phyloP scores from a whole-genome alignment of 2,329 filamentous ascomycete genomes.

The Hypoxylon sp. region DNA sequence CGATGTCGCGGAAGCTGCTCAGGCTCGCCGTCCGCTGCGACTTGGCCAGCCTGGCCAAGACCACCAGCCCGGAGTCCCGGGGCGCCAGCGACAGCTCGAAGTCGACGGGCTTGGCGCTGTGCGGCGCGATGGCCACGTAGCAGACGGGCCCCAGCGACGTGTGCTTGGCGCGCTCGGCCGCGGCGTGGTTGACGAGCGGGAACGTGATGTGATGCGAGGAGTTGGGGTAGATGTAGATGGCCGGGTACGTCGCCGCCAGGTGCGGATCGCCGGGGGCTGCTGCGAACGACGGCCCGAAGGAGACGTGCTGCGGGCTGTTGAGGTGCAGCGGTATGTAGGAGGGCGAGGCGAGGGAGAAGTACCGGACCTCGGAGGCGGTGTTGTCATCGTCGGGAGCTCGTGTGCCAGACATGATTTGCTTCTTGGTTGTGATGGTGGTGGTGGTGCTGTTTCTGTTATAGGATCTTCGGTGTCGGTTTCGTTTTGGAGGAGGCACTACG shows the following conservation, averaged over 20 bases:
- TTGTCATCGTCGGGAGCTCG: background rate
- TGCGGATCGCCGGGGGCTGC: background rate
- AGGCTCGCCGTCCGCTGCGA: constrained; percentile 31
- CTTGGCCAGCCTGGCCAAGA: constrained; percentile 32
- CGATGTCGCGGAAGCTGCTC: constrained; percentile 21
- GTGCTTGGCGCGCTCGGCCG: constrained; percentile 7
- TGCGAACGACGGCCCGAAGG: constrained; percentile 4
- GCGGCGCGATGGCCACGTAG: constrained; percentile 41
- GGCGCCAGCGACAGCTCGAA: constrained; percentile 38
- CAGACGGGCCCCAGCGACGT: constrained; percentile 21
- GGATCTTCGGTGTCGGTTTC: background rate
- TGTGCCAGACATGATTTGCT: constrained; percentile 9
- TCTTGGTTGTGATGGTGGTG: background rate
- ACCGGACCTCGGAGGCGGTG: background rate
- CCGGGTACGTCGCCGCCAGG: constrained; percentile 3
- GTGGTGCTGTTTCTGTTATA: background rate
- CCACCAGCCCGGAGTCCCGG: constrained; percentile 20
- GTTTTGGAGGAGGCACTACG: background rate
- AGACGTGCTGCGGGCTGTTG: constrained; percentile 2
- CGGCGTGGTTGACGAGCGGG: constrained; percentile 47
- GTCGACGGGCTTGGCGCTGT: constrained; percentile 34
- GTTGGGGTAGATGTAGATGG: constrained; percentile 45
- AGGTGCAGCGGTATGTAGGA: background rate
- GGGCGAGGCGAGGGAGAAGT: background rate
- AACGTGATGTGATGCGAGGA: constrained; percentile 42